A percentile compares a stretch with the other conserved stretches of the same genome.
These are phyloP conservation scores for Neobulgaria alba DNA, from an alignment of 2,329 filamentous ascomycete genomes.

Conservation along the genomic window DNA sequence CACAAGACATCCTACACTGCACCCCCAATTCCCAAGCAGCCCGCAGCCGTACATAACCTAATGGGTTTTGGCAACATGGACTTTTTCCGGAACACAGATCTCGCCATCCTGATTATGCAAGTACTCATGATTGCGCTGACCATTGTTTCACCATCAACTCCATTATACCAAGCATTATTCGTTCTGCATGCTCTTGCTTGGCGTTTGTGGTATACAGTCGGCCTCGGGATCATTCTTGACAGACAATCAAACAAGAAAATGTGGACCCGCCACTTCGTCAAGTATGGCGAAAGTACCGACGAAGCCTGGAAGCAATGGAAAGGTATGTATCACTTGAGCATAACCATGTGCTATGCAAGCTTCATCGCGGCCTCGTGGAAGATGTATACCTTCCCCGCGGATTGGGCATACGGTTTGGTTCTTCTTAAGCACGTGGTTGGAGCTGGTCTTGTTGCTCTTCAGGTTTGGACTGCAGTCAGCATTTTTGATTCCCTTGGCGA, in stretches of 20 bases:
- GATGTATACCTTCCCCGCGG: slow-evolving; percentile 78
- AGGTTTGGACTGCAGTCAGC: slow-evolving; percentile 86
- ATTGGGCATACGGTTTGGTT: slow-evolving; percentile 82
- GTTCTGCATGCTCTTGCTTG: slow-evolving; percentile 71
- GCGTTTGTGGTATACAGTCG: slow-evolving; percentile 87
- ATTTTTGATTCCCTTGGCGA: slow-evolving; percentile 95
- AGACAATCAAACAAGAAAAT: slow-evolving; percentile 83
- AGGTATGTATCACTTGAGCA: slow-evolving; percentile 86
- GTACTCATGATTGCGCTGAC: slow-evolving; percentile 68
- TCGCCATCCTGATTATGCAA: slow-evolving; percentile 67
- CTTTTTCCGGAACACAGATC: slow-evolving; percentile 78
- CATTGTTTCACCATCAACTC: slow-evolving; percentile 67
- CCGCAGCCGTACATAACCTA: slow-evolving; percentile 70
- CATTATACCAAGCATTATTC: slow-evolving; percentile 68
- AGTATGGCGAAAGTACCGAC: slow-evolving; percentile 81
- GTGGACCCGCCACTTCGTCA: slow-evolving; percentile 96
- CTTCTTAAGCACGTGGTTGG: slow-evolving; percentile 84
- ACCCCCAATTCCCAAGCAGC: slow-evolving; percentile 33
- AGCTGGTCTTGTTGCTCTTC: slow-evolving; percentile 68
- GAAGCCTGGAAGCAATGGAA: slow-evolving; percentile 99
- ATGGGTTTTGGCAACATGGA: slow-evolving; percentile 80
- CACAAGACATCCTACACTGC: slow-evolving; percentile 3
- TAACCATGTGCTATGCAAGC: slow-evolving; percentile 79
- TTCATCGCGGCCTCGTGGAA: slow-evolving; percentile 93
- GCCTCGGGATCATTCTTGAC: slow-evolving; percentile 76